Evolutionary conservation across 2,329 filamentous ascomycete genomes (phyloP).

Genomic region (Aspergillus sp.): DNA sequence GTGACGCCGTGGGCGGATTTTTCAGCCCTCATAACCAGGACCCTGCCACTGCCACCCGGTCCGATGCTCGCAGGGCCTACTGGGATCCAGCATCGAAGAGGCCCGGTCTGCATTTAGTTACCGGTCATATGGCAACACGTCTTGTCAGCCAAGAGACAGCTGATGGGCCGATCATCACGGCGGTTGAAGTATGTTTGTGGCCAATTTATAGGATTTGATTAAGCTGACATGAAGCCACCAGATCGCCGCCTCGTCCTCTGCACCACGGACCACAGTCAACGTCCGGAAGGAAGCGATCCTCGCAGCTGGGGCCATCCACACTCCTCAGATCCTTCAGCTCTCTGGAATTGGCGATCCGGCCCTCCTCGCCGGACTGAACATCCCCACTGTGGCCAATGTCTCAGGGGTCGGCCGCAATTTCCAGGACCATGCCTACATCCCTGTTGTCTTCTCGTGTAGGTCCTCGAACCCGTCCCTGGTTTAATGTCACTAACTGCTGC

Average conservation of each 20-base stretch:
- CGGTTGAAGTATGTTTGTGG: neutral
- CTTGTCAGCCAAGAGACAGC: neutral
- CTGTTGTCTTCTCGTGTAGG: constrained; percentile 7
- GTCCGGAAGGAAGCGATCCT: constrained; percentile 3
- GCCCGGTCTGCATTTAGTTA: neutral
- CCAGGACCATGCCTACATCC: constrained; percentile 8
- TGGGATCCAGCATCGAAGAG: constrained; percentile 1
- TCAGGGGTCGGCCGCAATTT: constrained; percentile 6
- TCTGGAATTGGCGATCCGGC: constrained; percentile 5
- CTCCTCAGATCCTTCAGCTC: constrained; percentile 7
- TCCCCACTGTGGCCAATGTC: constrained; percentile 1
- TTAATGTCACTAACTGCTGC: neutral
- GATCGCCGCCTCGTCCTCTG: neutral
- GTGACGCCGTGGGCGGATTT: constrained; percentile 5
- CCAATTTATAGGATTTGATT: too few relatives aligned
- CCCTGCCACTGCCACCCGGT: neutral
- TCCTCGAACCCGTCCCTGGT: neutral
- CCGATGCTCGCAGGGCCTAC: constrained; percentile 1
- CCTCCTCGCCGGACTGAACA: neutral
- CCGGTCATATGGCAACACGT: neutral
- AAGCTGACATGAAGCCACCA: neutral
- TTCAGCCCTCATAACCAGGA: constrained; percentile 8
- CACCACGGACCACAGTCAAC: neutral
- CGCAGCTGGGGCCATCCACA: constrained; percentile 7
- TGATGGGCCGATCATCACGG: neutral